Evolutionary conservation across 78 protist genomes (phyloP), one percentile per base, ranked within the genome.

Genomic region (Tieghemostelium lacteum): DNA sequence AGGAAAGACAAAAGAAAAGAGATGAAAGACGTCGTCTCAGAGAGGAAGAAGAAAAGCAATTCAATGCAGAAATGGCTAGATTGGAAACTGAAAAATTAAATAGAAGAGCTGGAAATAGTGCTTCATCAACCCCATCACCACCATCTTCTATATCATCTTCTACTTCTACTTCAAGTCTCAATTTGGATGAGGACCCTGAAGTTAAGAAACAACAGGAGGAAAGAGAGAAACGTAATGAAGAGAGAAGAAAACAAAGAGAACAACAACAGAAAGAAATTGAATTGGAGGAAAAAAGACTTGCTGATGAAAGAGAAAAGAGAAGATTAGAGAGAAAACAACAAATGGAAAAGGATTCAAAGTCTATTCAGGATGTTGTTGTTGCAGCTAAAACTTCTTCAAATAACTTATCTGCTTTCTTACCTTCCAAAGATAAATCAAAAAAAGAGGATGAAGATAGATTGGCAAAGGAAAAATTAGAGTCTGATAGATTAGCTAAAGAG

Each of bases 241-340:
- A 37, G 4, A 36, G 66, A 55, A 55, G 73, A 66, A 42, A 52
- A 39, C 58, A 40, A 6, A 24, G 76, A 28, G 76, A 70, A 28
- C 76, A 78, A 28, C 73, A 78, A 39, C 17, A 66, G 26, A 55
- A 78, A 58, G 12, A 31, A 45, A 14, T 78, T 1, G 88, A 64
- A 28, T 29, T 39, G 1, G 76, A 78, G 19, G 75, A 78, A 45
- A 31, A 54, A 39, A 64, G 20, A 39, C n/a, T 78, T 22, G 73
- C 75, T 24, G 88, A 78, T 37, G 88, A 78, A n/a, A 34, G 88
- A 20, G 80, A 85, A 58, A 67, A 50, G 33, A 67, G 74, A 67
- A 85, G 24, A 36, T 55, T 57, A 3, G 85, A 85, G 42, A 42
- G 92, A 70, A 31, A 16, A 70, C 3, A 33, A 36, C 58, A 65